Evolutionary conservation across 2,329 filamentous ascomycete genomes (phyloP), one percentile per base, ranked within the genome.

Genomic region (Aspergillus sp.): DNA sequence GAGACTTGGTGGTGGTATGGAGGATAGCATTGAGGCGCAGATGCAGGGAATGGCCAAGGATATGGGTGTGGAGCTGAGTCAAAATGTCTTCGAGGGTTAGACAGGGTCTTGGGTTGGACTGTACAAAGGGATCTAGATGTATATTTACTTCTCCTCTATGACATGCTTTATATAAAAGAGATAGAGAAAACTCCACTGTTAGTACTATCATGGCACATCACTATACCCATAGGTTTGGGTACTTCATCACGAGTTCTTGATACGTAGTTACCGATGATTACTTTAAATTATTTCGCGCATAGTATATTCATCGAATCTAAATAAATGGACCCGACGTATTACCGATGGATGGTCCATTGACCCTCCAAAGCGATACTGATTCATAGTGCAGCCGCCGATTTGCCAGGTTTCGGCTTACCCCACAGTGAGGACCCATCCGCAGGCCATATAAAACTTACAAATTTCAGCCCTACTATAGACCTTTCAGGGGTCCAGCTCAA

Each of bases 41-140:
- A 96, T 98, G 92, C 88, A 86, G 76, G 85, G 83, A 59, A 90
- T 97, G 82, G 94, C 93, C 1, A 91, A 90, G 73, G 93, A 96
- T 68, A 92, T 95, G 78, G 95, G 95, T 0, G 86, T 98, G 3
- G 93, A 98, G 76, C 78, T 98, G 66, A 90, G 96, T 73, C 91
- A 96, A 74, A 87, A 88, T 42, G 84, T 96, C 2, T 97, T 97
- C 78, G 91, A 96, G 59, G 93, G 94, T 3, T 96, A 69, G 10
- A 30, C 27, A 30, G 27, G 27, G 3, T 30, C 8, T 30, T 11
- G 1, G 27, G 27, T 11, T 13, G 32, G 32, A 13, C 11, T 36
- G 32, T 36, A 36, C 13, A 36, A 36, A 36, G 32, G 11, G 32
- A 36, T 36, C 11, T 36, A 36, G 11, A 36, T 36, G 32, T 36